These are phyloP conservation scores for Ganoderma resinaceum DNA, from an alignment of 1,284 basidiomycete genomes.

Conservation along the genomic window DNA sequence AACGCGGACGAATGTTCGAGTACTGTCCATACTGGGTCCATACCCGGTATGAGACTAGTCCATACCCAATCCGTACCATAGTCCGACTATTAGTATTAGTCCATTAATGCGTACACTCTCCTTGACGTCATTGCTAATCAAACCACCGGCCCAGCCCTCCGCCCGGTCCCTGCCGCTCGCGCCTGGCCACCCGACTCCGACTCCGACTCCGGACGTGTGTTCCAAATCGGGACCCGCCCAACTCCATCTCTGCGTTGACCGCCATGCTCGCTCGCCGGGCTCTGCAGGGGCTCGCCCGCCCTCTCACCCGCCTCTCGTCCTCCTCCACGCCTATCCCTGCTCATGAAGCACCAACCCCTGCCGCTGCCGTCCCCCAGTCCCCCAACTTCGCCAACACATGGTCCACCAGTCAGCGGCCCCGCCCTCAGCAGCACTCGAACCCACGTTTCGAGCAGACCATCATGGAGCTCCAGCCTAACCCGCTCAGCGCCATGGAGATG, in stretches of 20 bases:
- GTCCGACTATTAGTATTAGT: neutral
- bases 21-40: constrained; percentile 17
- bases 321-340: constrained; percentile 34
- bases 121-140: constrained; percentile 28
- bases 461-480: constrained; percentile 87
- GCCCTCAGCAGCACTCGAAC: constrained; percentile 60
- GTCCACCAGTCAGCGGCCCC: constrained; percentile 76
- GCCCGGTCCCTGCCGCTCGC: constrained; percentile 29
- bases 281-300: constrained; percentile 40
- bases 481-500: constrained; percentile 92
- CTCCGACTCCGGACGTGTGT: too few relatives aligned
- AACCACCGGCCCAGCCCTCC: constrained; percentile 5
- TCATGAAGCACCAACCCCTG: constrained; percentile 40
- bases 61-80: too few relatives aligned
- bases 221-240: constrained; percentile 25
- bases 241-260: constrained; percentile 28
- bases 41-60: too few relatives aligned
- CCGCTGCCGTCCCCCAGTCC: constrained; percentile 63
- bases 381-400: constrained; percentile 82
- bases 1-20: constrained; percentile 27
- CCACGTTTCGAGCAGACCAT: constrained; percentile 93
- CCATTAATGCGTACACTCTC: neutral
- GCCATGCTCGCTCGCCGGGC: constrained; percentile 48
- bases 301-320: constrained; percentile 41
- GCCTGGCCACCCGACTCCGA: constrained; percentile 18